Percentiles rank a stretch among this genome's conserved stretches.
These are phyloP conservation scores for Trichophyton rubrum DNA, from an alignment of 2,329 filamentous ascomycete species.

Conservation along the genomic window DNA sequence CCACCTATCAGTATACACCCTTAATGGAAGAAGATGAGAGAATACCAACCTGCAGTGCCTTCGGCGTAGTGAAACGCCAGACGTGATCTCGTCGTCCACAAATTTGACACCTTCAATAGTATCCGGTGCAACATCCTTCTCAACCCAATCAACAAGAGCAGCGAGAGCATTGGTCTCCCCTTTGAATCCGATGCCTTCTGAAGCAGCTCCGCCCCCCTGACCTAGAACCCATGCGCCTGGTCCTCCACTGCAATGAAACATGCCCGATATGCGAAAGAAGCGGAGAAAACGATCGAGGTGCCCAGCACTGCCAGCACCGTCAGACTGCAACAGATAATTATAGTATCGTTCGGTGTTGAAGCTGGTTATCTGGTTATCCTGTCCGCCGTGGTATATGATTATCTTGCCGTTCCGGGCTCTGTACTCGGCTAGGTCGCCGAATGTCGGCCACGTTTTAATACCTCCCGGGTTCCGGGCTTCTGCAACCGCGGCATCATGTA, in stretches of 20 bases:
- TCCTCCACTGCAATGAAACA: slow-evolving; percentile 4
- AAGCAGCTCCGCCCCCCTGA: slow-evolving; percentile 16
- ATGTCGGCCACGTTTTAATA: slow-evolving; percentile 32
- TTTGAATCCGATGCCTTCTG: neutral
- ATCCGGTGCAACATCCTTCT: neutral
- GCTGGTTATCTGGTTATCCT: neutral
- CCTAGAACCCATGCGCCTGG: slow-evolving; percentile 22
- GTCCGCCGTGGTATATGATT: neutral
- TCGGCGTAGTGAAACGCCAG: neutral
- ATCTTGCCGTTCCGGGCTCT: neutral
- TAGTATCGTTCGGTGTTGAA: neutral
- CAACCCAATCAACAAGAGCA: slow-evolving; percentile 1
- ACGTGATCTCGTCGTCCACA: neutral
- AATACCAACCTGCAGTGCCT: slow-evolving; percentile 3
- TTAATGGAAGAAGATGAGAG: neutral
- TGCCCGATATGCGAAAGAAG: slow-evolving; percentile 4
- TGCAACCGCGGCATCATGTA: slow-evolving; percentile 14
- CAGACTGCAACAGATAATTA: slow-evolving; percentile 22
- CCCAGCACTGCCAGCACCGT: slow-evolving; percentile 9
- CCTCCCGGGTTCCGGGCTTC: slow-evolving; percentile 28
- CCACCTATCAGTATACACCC: neutral
- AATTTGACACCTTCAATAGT: neutral
- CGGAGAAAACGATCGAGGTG: neutral
- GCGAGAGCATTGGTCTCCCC: neutral
- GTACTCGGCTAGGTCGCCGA: neutral